Conservation (phyloP, 2,329 filamentous ascomycete species). For the Diaporthe vexans region DNA sequence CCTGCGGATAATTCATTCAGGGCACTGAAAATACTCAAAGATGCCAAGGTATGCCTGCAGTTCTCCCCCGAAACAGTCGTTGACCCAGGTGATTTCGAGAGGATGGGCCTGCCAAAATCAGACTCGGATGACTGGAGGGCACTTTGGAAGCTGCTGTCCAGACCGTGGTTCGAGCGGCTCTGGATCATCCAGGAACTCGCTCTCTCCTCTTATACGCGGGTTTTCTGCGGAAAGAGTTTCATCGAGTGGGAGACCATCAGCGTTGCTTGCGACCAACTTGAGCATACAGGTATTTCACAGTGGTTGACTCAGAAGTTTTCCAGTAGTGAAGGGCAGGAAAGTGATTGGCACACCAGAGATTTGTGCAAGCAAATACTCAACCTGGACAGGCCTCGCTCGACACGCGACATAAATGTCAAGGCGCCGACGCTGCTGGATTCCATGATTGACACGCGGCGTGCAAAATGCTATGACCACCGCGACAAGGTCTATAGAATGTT, state of each 20-base stretch:
- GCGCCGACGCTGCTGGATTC: background rate
- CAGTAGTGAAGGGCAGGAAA: background rate
- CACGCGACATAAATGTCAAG: no score
- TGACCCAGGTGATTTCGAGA: background rate
- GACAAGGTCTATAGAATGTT: constrained; percentile 8
- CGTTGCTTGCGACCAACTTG: background rate
- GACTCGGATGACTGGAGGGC: background rate
- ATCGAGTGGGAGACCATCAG: background rate
- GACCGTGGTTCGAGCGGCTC: background rate
- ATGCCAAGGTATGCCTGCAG: background rate
- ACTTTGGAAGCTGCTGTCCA: background rate
- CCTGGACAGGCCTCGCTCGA: background rate
- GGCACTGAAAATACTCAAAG: background rate
- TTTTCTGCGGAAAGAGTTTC: background rate
- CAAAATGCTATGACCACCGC: background rate
- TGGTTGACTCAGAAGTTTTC: background rate
- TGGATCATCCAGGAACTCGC: background rate
- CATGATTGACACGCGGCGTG: background rate
- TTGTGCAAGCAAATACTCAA: background rate
- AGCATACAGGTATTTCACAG: background rate
- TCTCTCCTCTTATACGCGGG: background rate
- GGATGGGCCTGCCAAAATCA: background rate
- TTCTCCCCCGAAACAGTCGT: background rate
- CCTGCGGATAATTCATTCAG: background rate
- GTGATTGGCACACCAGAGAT: background rate